Base-by-base conservation (phyloP, 2,329 filamentous ascomycete genomes). In the Cladosporium sp. region DNA sequence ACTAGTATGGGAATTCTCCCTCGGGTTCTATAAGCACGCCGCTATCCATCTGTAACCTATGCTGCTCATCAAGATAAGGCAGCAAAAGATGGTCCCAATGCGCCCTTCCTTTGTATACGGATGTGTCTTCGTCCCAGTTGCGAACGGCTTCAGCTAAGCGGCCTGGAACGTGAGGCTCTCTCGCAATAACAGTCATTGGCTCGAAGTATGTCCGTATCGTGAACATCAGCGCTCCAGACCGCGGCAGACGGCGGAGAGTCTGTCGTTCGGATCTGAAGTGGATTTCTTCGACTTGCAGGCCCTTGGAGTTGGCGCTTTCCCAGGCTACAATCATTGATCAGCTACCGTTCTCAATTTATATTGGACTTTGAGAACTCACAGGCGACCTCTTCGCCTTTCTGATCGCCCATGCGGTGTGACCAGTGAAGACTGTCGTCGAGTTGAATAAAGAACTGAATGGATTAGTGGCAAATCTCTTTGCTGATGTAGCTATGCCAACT, bases 131-230 rank as follows among this genome's bases (percentile, higher is more conserved):
- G 14, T 56, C 54, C 54, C 54, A 56, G 20, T 47, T 38, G 19
- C 54, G 42, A 6, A 56, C 49, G 19, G 54, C 42, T 49, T 56
- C 54, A 8, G 54, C 54, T 34, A 56, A 36, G 1, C 54, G 54
- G 1, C 54, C 54, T 14, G 54, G 54, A 2, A 56, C 54, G 15
- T 56, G 42, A 19, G 54, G 54, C 22, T 56, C 54, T 49, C 30
- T 47, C 3, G 54, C 54, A 14, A 56, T 56, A 3, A 19, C 9
- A 15, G 36, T 49, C 42, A 56, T 49, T 2, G 54, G 54, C 15
- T 56, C 54, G 34, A 56, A 56, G 19, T 56, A 56, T 11, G 54
- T 56, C 5, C 54, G 54, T 9, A 56, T 49, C 7, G 54, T 56
- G 34, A 56, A 56, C 54, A 56, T 49, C 19, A 56, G 34, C 6